phyloP scores from a whole-genome alignment of 2,329 filamentous ascomycete species.

The Cadophora luteo-olivacea region DNA sequence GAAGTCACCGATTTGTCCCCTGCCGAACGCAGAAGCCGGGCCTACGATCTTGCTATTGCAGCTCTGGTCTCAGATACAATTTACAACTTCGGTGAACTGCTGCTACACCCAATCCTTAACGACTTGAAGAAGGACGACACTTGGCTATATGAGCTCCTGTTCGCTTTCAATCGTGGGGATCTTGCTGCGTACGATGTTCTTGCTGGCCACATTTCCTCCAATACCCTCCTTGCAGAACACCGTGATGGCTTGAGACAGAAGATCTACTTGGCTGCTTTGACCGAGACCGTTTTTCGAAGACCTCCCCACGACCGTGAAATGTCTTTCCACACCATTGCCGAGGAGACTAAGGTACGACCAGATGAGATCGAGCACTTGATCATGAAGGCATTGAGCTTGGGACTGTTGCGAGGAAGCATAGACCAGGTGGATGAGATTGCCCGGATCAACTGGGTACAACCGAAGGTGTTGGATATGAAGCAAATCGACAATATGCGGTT shows the following conservation, averaged over 20 bases:
- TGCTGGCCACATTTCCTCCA: constrained; percentile 79
- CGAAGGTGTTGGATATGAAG: constrained; percentile 93
- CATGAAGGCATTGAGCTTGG: constrained; percentile 98
- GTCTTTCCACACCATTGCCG: constrained; percentile 85
- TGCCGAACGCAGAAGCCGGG: constrained; percentile 79
- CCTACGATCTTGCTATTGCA: constrained; percentile 91
- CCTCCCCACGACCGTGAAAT: constrained; percentile 95
- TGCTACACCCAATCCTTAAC: constrained; percentile 94
- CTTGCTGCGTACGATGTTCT: constrained; percentile 85
- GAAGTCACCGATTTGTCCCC: constrained; percentile 77
- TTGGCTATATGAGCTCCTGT: constrained; percentile 95
- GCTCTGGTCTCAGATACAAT: constrained; percentile 93
- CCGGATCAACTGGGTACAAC: constrained; percentile 98
- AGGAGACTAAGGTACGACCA: constrained; percentile 89
- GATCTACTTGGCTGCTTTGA: constrained; percentile 95
- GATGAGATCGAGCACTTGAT: constrained; percentile 97
- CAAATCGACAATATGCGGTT: constrained; percentile 94
- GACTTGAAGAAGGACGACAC: constrained; percentile 78
- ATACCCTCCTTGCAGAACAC: constrained; percentile 80
- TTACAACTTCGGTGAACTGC: constrained; percentile 99
- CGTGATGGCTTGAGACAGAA: constrained; percentile 90
- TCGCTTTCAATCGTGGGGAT: constrained; percentile 97
- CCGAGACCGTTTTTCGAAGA: constrained; percentile 94
- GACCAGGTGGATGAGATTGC: constrained; percentile 96
- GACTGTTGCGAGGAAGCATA: constrained; percentile 87